Conservation (phyloP, 768 basidiomycete genomes). For the Rhodosporidiobolus sp. region DNA sequence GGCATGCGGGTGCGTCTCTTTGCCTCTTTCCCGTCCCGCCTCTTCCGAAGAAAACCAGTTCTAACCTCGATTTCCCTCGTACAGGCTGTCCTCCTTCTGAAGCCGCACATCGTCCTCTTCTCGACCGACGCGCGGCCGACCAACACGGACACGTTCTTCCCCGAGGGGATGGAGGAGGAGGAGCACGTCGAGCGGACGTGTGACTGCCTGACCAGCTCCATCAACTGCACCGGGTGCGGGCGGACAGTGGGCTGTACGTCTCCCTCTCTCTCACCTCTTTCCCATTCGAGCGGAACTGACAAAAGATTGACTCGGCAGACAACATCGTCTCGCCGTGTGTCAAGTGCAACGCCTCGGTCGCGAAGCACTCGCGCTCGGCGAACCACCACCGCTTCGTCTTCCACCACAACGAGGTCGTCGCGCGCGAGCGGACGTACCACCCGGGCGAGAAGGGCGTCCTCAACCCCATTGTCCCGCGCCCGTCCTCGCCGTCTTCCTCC, state of each 20-base stretch:
- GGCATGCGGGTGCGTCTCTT: slow-evolving; percentile 68
- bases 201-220: slow-evolving; percentile 76
- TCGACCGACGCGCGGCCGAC: slow-evolving; percentile 75
- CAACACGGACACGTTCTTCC: slow-evolving; percentile 50
- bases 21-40: background rate
- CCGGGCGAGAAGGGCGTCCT: slow-evolving; percentile 31
- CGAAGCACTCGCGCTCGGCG: slow-evolving; percentile 56
- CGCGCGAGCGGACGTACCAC: slow-evolving; percentile 33
- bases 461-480: slow-evolving; percentile 10
- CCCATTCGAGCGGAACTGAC: background rate
- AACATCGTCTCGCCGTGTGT: slow-evolving; percentile 55
- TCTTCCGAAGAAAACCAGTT: background rate
- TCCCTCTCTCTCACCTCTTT: slow-evolving; percentile 7
- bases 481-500: background rate
- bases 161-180: slow-evolving; percentile 39
- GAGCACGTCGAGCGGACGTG: slow-evolving; percentile 60
- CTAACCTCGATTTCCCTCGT: background rate
- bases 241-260: slow-evolving; percentile 61
- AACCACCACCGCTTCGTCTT: slow-evolving; percentile 86
- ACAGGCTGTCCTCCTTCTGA: slow-evolving; percentile 76
- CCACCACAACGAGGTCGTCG: slow-evolving; percentile 52
- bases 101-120: slow-evolving; percentile 75
- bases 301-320: background rate
- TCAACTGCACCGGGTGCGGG: slow-evolving; percentile 78
- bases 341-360: slow-evolving; percentile 62